Evolutionary conservation across 2,329 filamentous ascomycete genomes (phyloP).

Genomic region (Fusarium vanettenii): DNA sequence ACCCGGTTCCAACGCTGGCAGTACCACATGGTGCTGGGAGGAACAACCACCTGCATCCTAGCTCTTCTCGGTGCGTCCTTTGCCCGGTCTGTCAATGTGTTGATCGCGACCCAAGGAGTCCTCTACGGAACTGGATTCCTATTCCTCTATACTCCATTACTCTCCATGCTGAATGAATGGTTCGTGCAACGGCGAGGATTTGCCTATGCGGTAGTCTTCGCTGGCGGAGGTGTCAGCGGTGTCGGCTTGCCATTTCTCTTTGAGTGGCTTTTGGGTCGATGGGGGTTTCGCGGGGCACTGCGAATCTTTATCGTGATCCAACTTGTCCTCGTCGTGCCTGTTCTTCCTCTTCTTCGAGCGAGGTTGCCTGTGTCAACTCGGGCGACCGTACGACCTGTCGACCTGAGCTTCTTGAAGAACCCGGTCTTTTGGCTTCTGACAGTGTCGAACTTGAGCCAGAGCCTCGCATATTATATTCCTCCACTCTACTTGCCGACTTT

Average conservation of each 20-base stretch:
- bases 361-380: background rate
- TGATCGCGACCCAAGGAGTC: background rate
- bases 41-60: background rate
- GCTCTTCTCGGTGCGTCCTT: background rate
- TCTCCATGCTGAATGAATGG: background rate
- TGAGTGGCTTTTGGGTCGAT: background rate
- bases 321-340: background rate
- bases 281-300: background rate
- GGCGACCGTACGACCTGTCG: background rate
- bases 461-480: background rate
- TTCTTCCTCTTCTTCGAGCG: background rate
- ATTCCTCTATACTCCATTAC: background rate
- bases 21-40: background rate
- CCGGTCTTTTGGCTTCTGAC: background rate
- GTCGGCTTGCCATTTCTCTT: background rate
- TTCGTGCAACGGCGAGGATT: background rate
- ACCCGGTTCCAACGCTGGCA: background rate
- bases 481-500: background rate
- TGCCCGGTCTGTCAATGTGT: background rate
- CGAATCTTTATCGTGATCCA: background rate
- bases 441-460: background rate
- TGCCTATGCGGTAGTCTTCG: background rate
- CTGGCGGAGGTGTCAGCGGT: background rate
- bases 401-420: background rate
- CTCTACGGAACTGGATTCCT: background rate